phyloP scores from a whole-genome alignment of 1,284 basidiomycete genomes.

The Violaceomyces palustris region DNA sequence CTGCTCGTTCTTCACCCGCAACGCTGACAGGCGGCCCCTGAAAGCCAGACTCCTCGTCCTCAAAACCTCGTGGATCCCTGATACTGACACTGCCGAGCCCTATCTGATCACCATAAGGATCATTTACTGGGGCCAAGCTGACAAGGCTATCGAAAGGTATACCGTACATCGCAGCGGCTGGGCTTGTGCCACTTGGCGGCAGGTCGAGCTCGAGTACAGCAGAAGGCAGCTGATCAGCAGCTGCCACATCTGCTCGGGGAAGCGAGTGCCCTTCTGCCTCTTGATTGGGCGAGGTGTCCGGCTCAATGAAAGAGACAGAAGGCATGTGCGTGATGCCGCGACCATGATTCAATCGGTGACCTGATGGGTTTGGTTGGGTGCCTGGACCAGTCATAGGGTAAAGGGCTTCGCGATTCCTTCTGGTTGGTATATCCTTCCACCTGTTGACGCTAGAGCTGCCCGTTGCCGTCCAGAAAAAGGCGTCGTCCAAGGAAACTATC shows the following conservation, averaged over 20 bases:
- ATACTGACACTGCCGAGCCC: slow-evolving; percentile 36
- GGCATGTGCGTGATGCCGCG: slow-evolving; percentile 3
- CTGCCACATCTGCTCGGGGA: slow-evolving; percentile 1
- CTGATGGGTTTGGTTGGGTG: not conserved
- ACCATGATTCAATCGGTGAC: not conserved
- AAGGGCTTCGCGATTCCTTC: slow-evolving; percentile 24
- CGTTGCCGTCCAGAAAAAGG: slow-evolving; percentile 83
- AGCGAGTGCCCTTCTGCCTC: not conserved
- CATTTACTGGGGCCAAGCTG: slow-evolving; percentile 69
- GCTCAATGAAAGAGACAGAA: slow-evolving; percentile 26
- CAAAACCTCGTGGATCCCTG: slow-evolving; percentile 18
- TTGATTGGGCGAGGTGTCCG: not conserved
- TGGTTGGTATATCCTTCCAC: slow-evolving; percentile 64
- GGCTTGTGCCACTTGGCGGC: slow-evolving; percentile 6
- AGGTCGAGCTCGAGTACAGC: slow-evolving; percentile 20
- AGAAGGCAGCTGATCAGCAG: slow-evolving; percentile 14
- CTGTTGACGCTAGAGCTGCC: slow-evolving; percentile 72
- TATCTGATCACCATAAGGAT: slow-evolving; percentile 59
- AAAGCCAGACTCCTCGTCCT: no score
- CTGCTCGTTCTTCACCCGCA: no score
- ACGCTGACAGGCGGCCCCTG: no score
- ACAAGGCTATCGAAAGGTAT: slow-evolving; percentile 78
- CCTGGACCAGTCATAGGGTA: slow-evolving; percentile 15
- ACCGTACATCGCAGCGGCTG: slow-evolving; percentile 57
- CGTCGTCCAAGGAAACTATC: slow-evolving; percentile 78